phyloP scores from a whole-genome alignment of 805 yeast species.

The Saturnispora gosingensis region DNA sequence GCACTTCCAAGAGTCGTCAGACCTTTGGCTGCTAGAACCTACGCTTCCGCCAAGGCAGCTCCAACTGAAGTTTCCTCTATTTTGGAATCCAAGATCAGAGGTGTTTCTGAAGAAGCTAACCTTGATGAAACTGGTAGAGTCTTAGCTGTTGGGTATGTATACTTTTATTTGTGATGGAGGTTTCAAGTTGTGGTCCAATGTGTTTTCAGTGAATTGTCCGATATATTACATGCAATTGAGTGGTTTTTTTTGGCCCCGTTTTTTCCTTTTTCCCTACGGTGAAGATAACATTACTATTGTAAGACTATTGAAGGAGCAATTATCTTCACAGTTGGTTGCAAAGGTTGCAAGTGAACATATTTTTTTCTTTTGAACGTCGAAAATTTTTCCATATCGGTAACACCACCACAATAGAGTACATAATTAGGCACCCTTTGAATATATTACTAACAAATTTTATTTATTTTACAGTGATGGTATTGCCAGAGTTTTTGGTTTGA shows the following conservation, averaged over 20 bases:
- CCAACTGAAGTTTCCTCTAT: conserved; percentile 99
- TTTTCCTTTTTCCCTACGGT: background rate
- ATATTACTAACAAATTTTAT: background rate
- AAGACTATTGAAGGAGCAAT: background rate
- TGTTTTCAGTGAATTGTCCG: background rate
- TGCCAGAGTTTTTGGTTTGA: conserved; percentile 99
- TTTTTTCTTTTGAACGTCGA: too few relatives aligned
- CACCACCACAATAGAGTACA: background rate
- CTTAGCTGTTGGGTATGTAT: conserved; percentile 84
- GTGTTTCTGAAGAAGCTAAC: conserved; percentile 95
- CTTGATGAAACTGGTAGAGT: conserved; percentile 99
- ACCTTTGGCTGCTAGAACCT: conserved; percentile 66
- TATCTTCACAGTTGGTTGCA: background rate
- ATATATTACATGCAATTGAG: background rate
- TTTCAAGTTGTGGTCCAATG: background rate
- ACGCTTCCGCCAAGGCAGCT: conserved; percentile 93
- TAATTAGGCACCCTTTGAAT: conserved; percentile 6
- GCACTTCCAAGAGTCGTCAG: conserved; percentile 51
- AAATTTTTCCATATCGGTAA: background rate
- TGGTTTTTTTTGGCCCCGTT: background rate
- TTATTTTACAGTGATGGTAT: conserved; percentile 85
- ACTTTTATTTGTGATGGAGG: background rate
- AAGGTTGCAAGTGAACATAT: background rate
- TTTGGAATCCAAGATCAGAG: conserved; percentile 98
- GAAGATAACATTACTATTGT: background rate